These are phyloP conservation scores for Mycena vitilis DNA, from an alignment of 768 basidiomycete species.

Conservation along the genomic window DNA sequence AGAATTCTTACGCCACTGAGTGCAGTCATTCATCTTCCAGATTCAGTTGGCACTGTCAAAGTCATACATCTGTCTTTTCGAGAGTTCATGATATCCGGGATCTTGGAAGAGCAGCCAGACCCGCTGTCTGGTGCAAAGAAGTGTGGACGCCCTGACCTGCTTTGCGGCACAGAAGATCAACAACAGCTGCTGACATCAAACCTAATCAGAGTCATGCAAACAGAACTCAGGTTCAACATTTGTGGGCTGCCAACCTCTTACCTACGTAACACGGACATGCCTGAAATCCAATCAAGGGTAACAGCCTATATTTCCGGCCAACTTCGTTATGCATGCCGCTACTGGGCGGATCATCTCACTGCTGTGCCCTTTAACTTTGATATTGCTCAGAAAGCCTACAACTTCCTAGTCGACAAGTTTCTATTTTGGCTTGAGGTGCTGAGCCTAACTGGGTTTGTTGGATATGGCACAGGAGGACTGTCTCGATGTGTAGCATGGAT, in stretches of 20 bases:
- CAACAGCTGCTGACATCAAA: too few species aligned
- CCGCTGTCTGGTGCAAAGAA: too few species aligned
- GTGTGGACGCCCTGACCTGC: too few species aligned
- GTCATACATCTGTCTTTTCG: slow-evolving; percentile 11
- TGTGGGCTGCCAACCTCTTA: not conserved
- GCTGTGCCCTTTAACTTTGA: not conserved
- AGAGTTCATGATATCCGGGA: slow-evolving; percentile 17
- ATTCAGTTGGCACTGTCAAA: too few species aligned
- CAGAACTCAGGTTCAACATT: not conserved
- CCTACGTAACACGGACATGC: not conserved
- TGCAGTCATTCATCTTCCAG: too few species aligned
- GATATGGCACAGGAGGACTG: not conserved
- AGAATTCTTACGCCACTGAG: too few species aligned
- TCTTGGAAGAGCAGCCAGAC: too few species aligned
- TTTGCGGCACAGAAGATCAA: too few species aligned
- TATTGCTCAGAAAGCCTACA: not conserved
- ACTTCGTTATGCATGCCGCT: not conserved
- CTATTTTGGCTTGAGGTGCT: not conserved
- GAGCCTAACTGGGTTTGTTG: not conserved
- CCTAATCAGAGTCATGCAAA: too few species aligned
- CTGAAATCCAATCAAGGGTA: not conserved
- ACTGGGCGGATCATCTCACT: not conserved
- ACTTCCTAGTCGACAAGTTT: not conserved
- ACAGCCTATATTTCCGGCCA: not conserved
- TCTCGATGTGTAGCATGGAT: not conserved